Conservation (phyloP, 2,329 filamentous ascomycete genomes). For the Coleophoma cylindrospora region DNA sequence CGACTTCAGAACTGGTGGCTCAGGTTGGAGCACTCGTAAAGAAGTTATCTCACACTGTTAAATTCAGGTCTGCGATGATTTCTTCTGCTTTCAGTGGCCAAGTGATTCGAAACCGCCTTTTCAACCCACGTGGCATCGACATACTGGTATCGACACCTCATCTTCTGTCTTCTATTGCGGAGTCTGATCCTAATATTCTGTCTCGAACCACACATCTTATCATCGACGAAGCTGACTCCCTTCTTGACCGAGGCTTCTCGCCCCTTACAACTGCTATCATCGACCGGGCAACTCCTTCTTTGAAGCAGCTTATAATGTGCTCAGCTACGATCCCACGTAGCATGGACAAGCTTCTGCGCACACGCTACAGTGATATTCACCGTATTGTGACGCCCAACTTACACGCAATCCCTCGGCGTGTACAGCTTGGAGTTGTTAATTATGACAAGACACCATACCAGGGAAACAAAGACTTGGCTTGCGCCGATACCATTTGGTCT, state of each 20-base stretch:
- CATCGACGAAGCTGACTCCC: conserved; percentile 92
- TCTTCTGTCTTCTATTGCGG: conserved; percentile 79
- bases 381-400: conserved; percentile 93
- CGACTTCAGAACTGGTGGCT: conserved; percentile 84
- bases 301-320: conserved; percentile 85
- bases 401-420: conserved; percentile 89
- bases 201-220: conserved; percentile 87
- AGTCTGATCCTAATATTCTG: conserved; percentile 86
- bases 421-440: conserved; percentile 90
- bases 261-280: conserved; percentile 78
- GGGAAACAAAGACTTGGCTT: conserved; percentile 88
- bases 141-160: conserved; percentile 85
- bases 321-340: conserved; percentile 92
- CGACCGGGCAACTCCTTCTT: conserved; percentile 72
- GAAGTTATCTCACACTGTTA: conserved; percentile 74
- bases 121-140: conserved; percentile 76
- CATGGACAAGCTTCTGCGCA: conserved; percentile 78
- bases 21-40: conserved; percentile 84
- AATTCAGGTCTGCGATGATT: conserved; percentile 80
- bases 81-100: conserved; percentile 71
- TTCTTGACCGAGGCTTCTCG: conserved; percentile 89
- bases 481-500: conserved; percentile 90
- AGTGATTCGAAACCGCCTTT: conserved; percentile 80
- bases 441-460: conserved; percentile 88
- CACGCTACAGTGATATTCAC: conserved; percentile 75